Evolutionary conservation across 768 basidiomycete species (phyloP).

Genomic region (Paxillus involutus): DNA sequence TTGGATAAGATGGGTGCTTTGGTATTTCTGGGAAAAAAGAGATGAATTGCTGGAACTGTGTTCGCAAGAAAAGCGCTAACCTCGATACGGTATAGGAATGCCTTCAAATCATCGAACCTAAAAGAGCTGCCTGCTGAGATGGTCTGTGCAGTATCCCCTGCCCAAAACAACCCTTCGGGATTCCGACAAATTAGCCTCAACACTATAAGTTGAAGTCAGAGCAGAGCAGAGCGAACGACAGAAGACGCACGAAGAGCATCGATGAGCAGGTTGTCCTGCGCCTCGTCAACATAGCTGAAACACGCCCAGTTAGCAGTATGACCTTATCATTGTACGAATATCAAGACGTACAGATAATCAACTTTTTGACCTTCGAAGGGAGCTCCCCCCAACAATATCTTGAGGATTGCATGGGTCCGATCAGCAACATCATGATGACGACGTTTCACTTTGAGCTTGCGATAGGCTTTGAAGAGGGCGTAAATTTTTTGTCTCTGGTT

Average conservation of each 20-base stretch:
- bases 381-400: constrained; percentile 27
- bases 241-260: constrained; percentile 52
- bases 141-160: constrained; percentile 79
- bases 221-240: background rate
- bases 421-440: constrained; percentile 60
- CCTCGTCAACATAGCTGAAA: constrained; percentile 66
- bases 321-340: background rate
- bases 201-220: constrained; percentile 39
- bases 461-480: constrained; percentile 52
- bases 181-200: constrained; percentile 62
- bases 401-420: constrained; percentile 55
- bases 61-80: constrained; percentile 30
- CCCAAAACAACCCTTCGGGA: constrained; percentile 71
- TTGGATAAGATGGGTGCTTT: constrained; percentile 7
- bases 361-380: constrained; percentile 41
- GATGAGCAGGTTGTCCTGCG: constrained; percentile 69
- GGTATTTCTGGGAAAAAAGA: constrained; percentile 19
- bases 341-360: constrained; percentile 51
- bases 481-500: constrained; percentile 49
- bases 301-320: background rate
- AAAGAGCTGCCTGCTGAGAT: constrained; percentile 75
- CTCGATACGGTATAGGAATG: constrained; percentile 63
- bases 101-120: constrained; percentile 67
- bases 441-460: constrained; percentile 40
- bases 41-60: background rate